Base-by-base conservation (phyloP, 768 basidiomycete species). In the Suillus lakei region DNA sequence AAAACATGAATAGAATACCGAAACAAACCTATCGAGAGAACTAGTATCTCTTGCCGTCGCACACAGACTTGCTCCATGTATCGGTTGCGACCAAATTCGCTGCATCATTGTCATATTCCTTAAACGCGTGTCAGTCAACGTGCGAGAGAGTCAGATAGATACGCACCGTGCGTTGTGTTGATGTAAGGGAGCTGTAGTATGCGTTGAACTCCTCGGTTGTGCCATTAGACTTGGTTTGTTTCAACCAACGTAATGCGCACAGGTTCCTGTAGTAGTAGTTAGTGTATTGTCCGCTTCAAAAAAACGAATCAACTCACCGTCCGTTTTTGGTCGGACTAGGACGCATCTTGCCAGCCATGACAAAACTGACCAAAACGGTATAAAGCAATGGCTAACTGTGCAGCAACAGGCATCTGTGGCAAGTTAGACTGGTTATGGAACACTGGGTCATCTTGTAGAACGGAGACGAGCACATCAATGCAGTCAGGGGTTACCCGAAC, bases 201-300 rank as follows among this genome's bases (percentile, higher is more conserved):
- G 26, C 7, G 12, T 58, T 44, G 23, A 59, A 59, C n/a, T 64
- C 63, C 8, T 64, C 55, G 12, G 56, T 64, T 5, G 63, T 64
- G n/a, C 55, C 55, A 21, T 36, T 26, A 7, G 36, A 34, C 23
- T 64, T 64, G 18, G 56, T 48, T 58, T 64, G 63, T 38, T 58
- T 58, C n/a, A 64, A 28, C 55, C 54, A 64, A 58, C 21, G 43
- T 5, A 32, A 38, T 13, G 53, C 62, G 21, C 63, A 64, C 21
- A 64, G 55, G 18, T 26, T 64, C 1, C 55, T 64, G 15, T 16
- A 43, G 18, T 43, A 15, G 41, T 5, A 5, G 41, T 43, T 43
- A 43, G 41, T 18, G 16, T 16, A 43, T 43, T 15, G 15, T 43
- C 15, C 2, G 6, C 13, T 3, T 43, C 13, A 43, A 43, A 43